Percentiles rank a stretch among this genome's conserved stretches.
These are phyloP conservation scores for Scedosporium dehoogii DNA, from an alignment of 2,329 filamentous ascomycete genomes.

Conservation along the genomic window DNA sequence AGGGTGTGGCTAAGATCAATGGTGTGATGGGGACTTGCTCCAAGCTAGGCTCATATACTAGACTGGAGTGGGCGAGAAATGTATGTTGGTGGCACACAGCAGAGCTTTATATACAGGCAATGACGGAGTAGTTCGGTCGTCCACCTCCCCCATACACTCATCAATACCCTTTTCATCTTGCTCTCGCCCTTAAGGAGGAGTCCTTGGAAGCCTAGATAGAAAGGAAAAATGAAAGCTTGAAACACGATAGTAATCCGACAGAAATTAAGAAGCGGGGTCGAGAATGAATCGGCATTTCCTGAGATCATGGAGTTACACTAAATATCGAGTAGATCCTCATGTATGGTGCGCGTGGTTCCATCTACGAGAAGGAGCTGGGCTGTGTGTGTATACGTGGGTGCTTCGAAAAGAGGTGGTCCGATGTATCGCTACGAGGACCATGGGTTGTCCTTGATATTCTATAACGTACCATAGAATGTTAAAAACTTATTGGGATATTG, in stretches of 20 bases:
- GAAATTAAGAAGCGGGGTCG: slow-evolving; percentile 1
- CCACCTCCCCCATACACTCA: background rate
- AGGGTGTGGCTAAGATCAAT: background rate
- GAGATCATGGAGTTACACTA: background rate
- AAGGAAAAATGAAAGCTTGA: background rate
- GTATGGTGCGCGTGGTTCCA: background rate
- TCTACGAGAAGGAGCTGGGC: background rate
- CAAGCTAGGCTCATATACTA: background rate
- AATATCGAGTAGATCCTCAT: background rate
- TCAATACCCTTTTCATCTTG: background rate
- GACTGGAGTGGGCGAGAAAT: background rate
- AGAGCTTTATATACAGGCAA: background rate
- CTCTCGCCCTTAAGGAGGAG: background rate
- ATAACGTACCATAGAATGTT: background rate
- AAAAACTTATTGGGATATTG: background rate
- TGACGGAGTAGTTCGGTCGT: background rate
- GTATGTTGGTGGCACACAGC: background rate
- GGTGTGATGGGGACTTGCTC: background rate
- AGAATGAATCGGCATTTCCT: background rate
- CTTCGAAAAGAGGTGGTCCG: background rate
- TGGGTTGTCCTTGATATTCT: background rate
- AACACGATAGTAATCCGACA: slow-evolving; percentile 1
- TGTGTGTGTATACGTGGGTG: background rate
- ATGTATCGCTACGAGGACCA: background rate
- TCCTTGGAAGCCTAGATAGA: background rate